These are phyloP conservation scores for Trichophyton simii DNA, from an alignment of 2,329 filamentous ascomycete genomes.

Conservation along the genomic window DNA sequence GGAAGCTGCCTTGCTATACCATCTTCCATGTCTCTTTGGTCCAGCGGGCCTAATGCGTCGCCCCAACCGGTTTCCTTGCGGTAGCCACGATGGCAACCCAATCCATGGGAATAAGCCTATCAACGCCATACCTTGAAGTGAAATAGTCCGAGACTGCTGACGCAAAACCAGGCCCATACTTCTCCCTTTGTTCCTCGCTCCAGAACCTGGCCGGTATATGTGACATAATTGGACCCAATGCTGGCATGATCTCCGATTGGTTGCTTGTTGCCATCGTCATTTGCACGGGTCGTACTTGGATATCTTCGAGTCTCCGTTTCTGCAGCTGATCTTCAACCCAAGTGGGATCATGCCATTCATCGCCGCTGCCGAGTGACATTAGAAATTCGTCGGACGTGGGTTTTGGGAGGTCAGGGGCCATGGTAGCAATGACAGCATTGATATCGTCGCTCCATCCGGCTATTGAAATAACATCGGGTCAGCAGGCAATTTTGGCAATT, in stretches of 20 bases:
- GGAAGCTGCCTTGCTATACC: too few species aligned
- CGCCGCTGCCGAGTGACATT: constrained; percentile 6
- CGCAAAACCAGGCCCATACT: background rate
- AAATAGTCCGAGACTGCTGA: constrained; percentile 2
- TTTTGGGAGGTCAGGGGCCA: constrained; percentile 4
- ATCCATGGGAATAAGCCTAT: constrained; percentile 7
- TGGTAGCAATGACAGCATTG: constrained; percentile 7
- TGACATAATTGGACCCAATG: constrained; percentile 1
- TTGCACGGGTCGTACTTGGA: constrained; percentile 3
- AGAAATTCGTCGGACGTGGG: constrained; percentile 5
- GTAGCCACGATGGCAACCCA: constrained; percentile 6
- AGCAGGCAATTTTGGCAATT: background rate
- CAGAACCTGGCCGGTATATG: constrained; percentile 8
- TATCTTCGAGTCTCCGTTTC: constrained; percentile 2
- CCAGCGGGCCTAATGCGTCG: background rate
- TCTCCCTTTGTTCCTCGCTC: constrained; percentile 5
- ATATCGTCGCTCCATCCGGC: constrained; percentile 7
- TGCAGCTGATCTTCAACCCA: constrained; percentile 3
- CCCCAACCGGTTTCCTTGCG: background rate
- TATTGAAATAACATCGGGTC: background rate
- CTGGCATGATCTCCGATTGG: background rate
- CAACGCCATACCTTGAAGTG: background rate
- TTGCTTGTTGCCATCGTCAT: constrained; percentile 6
- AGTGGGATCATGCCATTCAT: constrained; percentile 6
- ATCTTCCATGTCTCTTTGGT: too few species aligned